Base-by-base conservation (phyloP, 2,329 filamentous ascomycete genomes). In the Amauroascus niger region DNA sequence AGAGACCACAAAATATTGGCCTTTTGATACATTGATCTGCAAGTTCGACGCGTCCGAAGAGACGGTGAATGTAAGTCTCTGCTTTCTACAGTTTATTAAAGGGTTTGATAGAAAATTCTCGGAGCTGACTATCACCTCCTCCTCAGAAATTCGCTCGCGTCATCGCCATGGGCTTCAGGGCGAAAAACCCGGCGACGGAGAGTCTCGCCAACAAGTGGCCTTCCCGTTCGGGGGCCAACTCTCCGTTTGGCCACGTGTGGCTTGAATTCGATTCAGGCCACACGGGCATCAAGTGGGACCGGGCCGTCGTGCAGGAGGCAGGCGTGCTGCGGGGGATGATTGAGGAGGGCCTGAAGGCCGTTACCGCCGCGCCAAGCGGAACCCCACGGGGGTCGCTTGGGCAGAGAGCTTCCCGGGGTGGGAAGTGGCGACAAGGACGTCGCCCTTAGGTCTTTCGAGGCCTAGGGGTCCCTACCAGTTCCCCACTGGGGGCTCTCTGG, bases 21-120 rank as follows among this genome's bases (percentile, higher is more conserved):
- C 71, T 0, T 73, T 72, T 49, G 70, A 73, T 43, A 64, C 65
- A 1, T 55, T 71, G 14, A 61, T 58, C 24, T 67, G 60, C 14
- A 54, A 63, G 46, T 60, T 60, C 1, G 58, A 59, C 9, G 58
- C 58, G n/a, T 50, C 57, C 24, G 52, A 64, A 22, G 48, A 58
- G 1, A 54, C 58, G 0, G 50, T 68, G 41, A 57, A 60, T 60
- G 69, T 71, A 65, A 48, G 50, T 47, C 28, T 33, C 6, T 18
- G 2, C 18, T 22, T 35, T 11, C 1, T n/a, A 22, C n/a, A n/a
- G n/a, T n/a, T n/a, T n/a, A n/a, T n/a, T n/a, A n/a, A n/a, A n/a
- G n/a, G n/a, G n/a, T n/a, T n/a, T n/a, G n/a, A n/a, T 46, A 13
- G 30, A 22, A 5, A 24, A 50, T 52, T 33, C 22, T 33, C 5